Percentiles rank a stretch among this genome's conserved stretches.
phyloP scores from a whole-genome alignment of 768 basidiomycete genomes.

The Imleria badia region DNA sequence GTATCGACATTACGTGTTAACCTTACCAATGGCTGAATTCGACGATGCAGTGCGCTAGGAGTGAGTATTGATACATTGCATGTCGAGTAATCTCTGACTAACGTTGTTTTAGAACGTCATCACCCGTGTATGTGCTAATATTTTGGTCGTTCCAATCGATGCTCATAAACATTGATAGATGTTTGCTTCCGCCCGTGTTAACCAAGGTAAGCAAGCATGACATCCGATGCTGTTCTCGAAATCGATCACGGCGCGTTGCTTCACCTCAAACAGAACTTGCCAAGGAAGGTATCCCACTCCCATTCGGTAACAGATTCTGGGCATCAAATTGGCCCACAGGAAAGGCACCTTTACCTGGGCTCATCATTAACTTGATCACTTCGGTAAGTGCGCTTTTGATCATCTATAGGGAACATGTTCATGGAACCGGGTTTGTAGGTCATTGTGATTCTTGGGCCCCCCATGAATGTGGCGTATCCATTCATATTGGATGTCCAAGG shows the following conservation, averaged over 20 bases:
- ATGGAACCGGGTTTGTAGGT: constrained; percentile 28
- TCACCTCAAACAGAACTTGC: constrained; percentile 45
- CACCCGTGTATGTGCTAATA: constrained; percentile 21
- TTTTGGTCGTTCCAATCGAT: neutral
- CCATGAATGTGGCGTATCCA: constrained; percentile 52
- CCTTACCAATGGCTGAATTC: neutral
- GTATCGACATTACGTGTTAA: neutral
- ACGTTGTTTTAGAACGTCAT: constrained; percentile 26
- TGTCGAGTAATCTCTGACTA: neutral
- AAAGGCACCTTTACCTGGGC: constrained; percentile 53
- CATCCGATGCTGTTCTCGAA: neutral
- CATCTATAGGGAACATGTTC: neutral
- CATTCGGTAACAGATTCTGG: constrained; percentile 59
- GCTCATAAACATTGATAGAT: constrained; percentile 32
- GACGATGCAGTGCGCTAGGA: constrained; percentile 33
- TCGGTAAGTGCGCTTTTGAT: constrained; percentile 34
- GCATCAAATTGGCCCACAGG: constrained; percentile 63
- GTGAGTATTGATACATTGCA: constrained; percentile 12
- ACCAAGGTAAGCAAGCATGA: constrained; percentile 39
- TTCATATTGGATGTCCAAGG: constrained; percentile 59
- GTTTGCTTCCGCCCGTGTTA: constrained; percentile 47
- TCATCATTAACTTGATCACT: constrained; percentile 55
- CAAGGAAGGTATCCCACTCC: constrained; percentile 61
- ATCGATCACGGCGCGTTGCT: no score
- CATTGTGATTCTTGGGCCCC: constrained; percentile 57